Evolutionary conservation across 2,329 filamentous ascomycete species (phyloP).

Genomic region (Neopestalotiopsis clavispora): DNA sequence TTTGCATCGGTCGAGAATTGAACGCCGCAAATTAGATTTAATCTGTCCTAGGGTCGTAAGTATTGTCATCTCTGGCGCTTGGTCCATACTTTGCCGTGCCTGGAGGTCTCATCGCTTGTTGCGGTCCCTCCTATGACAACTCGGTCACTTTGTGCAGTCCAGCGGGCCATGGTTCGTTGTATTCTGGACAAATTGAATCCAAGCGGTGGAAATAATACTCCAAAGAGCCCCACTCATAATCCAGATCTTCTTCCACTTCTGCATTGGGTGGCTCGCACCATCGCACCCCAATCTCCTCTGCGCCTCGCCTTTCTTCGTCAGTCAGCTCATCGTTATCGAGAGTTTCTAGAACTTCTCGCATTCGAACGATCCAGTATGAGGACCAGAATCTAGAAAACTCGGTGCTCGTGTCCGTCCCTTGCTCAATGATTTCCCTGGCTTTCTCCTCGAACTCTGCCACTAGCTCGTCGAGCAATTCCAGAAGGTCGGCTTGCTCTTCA

Average conservation of each 20-base stretch:
- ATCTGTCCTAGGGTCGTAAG: too few species aligned
- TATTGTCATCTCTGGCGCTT: too few species aligned
- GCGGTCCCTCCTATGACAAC: neutral
- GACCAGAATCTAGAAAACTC: neutral
- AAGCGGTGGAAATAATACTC: neutral
- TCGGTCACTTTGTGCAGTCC: neutral
- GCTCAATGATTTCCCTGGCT: neutral
- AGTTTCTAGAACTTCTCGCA: neutral
- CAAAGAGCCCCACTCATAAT: neutral
- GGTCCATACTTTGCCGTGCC: too few species aligned
- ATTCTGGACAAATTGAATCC: conserved; percentile 5
- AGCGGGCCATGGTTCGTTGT: conserved; percentile 12
- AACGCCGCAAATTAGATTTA: too few species aligned
- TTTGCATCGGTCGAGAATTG: too few species aligned
- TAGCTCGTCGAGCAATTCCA: neutral
- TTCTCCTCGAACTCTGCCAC: neutral
- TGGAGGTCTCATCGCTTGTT: too few species aligned
- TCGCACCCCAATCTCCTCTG: neutral
- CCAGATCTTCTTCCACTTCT: neutral
- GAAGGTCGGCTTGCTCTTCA: neutral
- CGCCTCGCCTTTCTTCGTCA: neutral
- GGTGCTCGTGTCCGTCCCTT: neutral
- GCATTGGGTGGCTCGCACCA: neutral
- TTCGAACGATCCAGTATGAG: neutral
- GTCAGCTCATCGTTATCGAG: neutral